Conservation (phyloP, 2,329 filamentous ascomycete species). For the Colletotrichum shisoi region DNA sequence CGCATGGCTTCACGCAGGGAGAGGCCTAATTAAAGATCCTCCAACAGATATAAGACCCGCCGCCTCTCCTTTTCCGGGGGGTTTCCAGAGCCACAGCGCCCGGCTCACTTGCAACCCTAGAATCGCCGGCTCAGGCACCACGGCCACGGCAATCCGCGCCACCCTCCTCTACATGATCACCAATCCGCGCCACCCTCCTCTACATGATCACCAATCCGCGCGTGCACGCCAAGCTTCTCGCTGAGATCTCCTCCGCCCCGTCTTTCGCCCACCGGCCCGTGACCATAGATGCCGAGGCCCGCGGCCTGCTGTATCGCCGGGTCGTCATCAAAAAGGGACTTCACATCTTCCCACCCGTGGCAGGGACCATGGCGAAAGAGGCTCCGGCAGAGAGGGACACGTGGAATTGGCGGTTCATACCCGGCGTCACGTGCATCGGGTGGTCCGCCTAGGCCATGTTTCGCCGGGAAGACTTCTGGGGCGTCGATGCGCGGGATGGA, state of each 20-base stretch:
- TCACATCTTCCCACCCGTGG: slow-evolving; percentile 50
- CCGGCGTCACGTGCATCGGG: slow-evolving; percentile 46
- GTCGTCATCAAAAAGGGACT: slow-evolving; percentile 61
- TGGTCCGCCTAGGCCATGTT: slow-evolving; percentile 49
- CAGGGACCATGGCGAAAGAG: slow-evolving; percentile 48
- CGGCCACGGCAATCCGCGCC: slow-evolving; percentile 62
- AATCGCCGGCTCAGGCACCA: slow-evolving; percentile 66
- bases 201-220: slow-evolving; percentile 57
- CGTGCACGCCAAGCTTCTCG: slow-evolving; percentile 55
- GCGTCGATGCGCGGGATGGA: slow-evolving; percentile 50
- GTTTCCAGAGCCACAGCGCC: background rate
- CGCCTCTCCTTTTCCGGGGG: background rate
- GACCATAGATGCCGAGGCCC: slow-evolving; percentile 49
- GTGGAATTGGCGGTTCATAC: slow-evolving; percentile 43
- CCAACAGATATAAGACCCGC: slow-evolving; percentile 46
- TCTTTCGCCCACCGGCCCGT: slow-evolving; percentile 40
- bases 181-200: slow-evolving; percentile 52
- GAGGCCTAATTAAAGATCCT: slow-evolving; percentile 56
- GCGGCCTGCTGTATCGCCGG: slow-evolving; percentile 54
- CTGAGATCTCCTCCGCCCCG: slow-evolving; percentile 52
- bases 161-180: slow-evolving; percentile 55
- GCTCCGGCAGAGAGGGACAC: slow-evolving; percentile 15
- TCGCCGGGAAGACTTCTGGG: slow-evolving; percentile 48
- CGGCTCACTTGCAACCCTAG: slow-evolving; percentile 42
- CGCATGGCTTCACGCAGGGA: slow-evolving; percentile 50